Conservation (phyloP, 306 rosid genomes). For the Alnus rubra region DNA sequence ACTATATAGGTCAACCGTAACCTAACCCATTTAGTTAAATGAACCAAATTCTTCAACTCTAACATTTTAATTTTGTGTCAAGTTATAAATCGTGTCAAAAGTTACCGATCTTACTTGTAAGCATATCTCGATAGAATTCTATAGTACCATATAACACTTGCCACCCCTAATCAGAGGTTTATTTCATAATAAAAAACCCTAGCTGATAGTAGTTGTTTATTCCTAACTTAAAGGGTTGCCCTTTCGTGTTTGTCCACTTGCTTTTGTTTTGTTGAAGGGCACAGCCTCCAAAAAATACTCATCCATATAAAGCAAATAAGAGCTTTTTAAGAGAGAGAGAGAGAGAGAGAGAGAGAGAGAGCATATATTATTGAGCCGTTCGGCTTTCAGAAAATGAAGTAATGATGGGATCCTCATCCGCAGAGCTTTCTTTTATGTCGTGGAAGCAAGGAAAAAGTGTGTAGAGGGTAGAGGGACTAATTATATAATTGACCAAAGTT, state of each 20-base stretch:
- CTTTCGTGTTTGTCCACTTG: constrained; percentile 32
- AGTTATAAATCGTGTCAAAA: no score
- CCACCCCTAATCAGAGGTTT: no score
- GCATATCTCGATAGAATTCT: no score
- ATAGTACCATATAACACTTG: no score
- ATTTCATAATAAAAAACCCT: no score
- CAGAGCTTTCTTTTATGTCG: constrained; percentile 17
- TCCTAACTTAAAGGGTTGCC: constrained; percentile 9
- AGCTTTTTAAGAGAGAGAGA: neutral
- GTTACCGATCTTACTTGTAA: no score
- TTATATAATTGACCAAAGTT: neutral
- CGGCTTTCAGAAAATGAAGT: constrained; percentile 34
- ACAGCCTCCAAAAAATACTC: constrained; percentile 39
- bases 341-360: neutral
- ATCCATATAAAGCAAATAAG: constrained; percentile 24
- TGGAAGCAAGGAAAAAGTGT: constrained; percentile 11
- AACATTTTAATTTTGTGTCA: no score
- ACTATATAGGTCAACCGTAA: no score
- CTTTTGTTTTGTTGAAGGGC: constrained; percentile 28
- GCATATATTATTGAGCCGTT: constrained; percentile 24
- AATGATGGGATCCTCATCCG: constrained; percentile 25
- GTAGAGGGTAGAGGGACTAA: neutral
- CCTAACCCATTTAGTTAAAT: no score
- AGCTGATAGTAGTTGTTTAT: no score
- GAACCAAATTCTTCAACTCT: no score